A percentile compares a stretch with the other conserved stretches of the same genome.
phyloP scores from a whole-genome alignment of 441 rosid genomes.

The Croton setiger region DNA sequence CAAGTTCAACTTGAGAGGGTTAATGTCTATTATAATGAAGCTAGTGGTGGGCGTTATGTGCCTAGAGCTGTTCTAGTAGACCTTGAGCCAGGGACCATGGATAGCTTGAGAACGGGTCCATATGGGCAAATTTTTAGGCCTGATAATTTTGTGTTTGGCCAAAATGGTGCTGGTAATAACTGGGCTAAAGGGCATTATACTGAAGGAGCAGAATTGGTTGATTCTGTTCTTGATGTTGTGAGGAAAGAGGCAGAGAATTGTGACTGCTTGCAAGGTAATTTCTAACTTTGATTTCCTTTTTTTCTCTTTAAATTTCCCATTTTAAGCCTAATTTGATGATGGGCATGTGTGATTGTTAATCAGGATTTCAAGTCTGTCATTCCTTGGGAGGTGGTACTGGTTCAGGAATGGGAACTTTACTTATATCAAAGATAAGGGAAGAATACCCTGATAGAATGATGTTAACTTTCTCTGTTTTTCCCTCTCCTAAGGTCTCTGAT shows the following conservation, averaged over 20 bases:
- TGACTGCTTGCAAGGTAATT: constrained; percentile 48
- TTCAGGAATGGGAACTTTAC: constrained; percentile 50
- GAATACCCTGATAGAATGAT: constrained; percentile 52
- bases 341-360: neutral
- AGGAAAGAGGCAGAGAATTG: constrained; percentile 53
- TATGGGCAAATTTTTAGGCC: constrained; percentile 50
- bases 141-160: constrained; percentile 54
- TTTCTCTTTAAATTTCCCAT: neutral
- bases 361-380: constrained; percentile 50
- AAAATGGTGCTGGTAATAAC: constrained; percentile 60
- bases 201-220: constrained; percentile 50
- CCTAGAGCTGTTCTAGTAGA: constrained; percentile 59
- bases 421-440: constrained; percentile 50
- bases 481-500: constrained; percentile 48
- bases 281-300: neutral
- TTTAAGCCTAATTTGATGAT: neutral
- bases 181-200: constrained; percentile 57
- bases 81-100: constrained; percentile 71
- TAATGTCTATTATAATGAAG: constrained; percentile 57
- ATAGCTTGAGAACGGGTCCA: constrained; percentile 49
- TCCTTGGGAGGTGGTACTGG: constrained; percentile 53
- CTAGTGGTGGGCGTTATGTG: constrained; percentile 50
- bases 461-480: constrained; percentile 49
- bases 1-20: constrained; percentile 48
- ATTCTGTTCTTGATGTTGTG: constrained; percentile 48